Base-by-base conservation (phyloP, 1,139 yeast species). In the Wickerhamomyces sp. region DNA sequence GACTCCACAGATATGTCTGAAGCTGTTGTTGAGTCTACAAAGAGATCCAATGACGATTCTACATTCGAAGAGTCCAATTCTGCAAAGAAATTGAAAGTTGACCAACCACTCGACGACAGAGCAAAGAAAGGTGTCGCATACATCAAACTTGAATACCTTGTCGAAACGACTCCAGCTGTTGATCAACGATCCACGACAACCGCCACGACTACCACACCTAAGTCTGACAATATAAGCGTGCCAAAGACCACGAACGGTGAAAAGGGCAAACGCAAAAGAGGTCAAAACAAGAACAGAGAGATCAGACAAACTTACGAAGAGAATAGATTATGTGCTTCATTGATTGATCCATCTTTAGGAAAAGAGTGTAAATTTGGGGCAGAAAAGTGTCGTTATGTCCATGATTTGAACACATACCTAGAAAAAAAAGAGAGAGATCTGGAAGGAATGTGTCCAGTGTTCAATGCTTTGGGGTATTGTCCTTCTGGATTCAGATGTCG, bases 401-500 rank as follows among this genome's bases (percentile, higher is more conserved):
- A 91, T 61, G 82, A 88, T 57, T 57, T 87, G 16, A 70, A 68
- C 7, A 66, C 58, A 32, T 91, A 87, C 54, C 58, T 93, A 27
- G 62, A 57, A 0, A 58, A 73, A 23, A 91, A 91, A 59, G 82
- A 79, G 1, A 68, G 61, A 0, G 97, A 91, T 56, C 62, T 87
- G 21, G 75, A 70, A 13, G 86, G 93, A 0, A 49, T 52, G 2
- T 91, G 99, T 61, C 97, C 98, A 0, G 96, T 87, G 3, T 88
- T 62, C 54, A 68, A 67, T 30, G 83, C 85, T 2, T 66, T 87
- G 35, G 98, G 98, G 0, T 80, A 76, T 52, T 91, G 99, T 66
- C 95, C 96, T 2, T 73, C 84, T 42, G 98, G 98, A 0, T 63
- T 85, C 51, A 88, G 85, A 57, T 91, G 99, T 62, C 75, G 96